Base-by-base conservation (phyloP, 805 yeast species). In the Candida oleophila region DNA sequence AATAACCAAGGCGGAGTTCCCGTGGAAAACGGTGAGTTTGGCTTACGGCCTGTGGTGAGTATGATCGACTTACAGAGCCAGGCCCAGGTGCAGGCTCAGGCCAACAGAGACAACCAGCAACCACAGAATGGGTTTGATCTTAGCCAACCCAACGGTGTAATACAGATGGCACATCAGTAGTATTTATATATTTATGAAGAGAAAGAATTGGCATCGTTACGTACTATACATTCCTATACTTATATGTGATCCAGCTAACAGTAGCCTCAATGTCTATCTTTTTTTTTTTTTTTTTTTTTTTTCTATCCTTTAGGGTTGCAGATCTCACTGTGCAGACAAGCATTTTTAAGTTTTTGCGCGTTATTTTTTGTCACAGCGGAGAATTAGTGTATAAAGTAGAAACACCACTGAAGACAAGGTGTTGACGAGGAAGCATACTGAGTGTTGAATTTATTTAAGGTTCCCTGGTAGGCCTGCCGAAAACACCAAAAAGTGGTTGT, bases 61-160 rank as follows among this genome's bases (percentile, higher is more conserved):
- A 66, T 69, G 61, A 57, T 65, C 1, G 66, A 68, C 47, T 48
- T 68, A 22, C 65, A 60, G 43, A 61, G 55, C 19, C 53, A 56
- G 18, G 35, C 11, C 20, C 46, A 49, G 36, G 43, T 46, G 46
- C 45, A 49, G 43, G 25, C 44, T 43, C 21, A 39, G 39, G 25
- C 19, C n/a, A 20, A 20, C 20, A 38, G 12, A 12, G 21, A 21
- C 7, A 19, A 12, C 28, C 20, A 33, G 18, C 38, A 42, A n/a
- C 19, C 20, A 12, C 7, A 3, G 3, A 11, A 32, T 22, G 32
- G 35, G 36, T 16, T 7, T 22, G 25, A 16, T 21, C 21, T 25
- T 11, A 25, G 11, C 11, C 11, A 20, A 5, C 20, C 37, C 20
- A 30, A 34, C 20, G 19, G 15, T 14, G 44, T 42, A 15, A 25